Percentiles rank a stretch among this genome's conserved stretches.
Evolutionary conservation across 2,329 filamentous ascomycete genomes (phyloP).

Genomic region (Monascus ruber): DNA sequence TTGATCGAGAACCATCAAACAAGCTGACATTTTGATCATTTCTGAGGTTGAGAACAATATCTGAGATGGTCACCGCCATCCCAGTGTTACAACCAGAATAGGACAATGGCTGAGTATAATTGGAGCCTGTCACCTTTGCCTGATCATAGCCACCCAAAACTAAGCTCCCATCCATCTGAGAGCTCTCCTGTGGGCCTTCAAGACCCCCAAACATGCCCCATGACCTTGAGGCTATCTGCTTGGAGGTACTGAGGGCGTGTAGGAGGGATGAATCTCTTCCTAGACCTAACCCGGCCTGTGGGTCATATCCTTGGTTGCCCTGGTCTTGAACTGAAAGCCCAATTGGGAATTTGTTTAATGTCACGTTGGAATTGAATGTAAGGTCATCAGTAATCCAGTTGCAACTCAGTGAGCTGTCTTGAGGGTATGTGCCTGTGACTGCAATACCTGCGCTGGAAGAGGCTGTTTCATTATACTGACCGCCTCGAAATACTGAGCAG

Average conservation of each 20-base stretch:
- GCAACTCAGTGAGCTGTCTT: too few relatives aligned
- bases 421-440: too few relatives aligned
- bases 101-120: slow-evolving; percentile 7
- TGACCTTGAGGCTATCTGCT: slow-evolving; percentile 12
- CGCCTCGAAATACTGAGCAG: too few relatives aligned
- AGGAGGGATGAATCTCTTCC: slow-evolving; percentile 17
- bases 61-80: slow-evolving; percentile 10
- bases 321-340: too few relatives aligned
- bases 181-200: slow-evolving; percentile 6
- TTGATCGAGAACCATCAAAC: too few relatives aligned
- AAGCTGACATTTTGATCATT: slow-evolving; percentile 9
- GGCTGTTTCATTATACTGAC: too few relatives aligned
- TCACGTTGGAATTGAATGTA: too few relatives aligned
- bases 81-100: slow-evolving; percentile 7
- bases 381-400: too few relatives aligned
- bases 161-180: slow-evolving; percentile 14
- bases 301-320: too few relatives aligned
- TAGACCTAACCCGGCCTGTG: too few relatives aligned
- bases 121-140: slow-evolving; percentile 13
- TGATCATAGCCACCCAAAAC: slow-evolving; percentile 19
- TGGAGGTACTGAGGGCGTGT: slow-evolving; percentile 7
- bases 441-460: too few relatives aligned
- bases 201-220: slow-evolving; percentile 16
- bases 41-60: slow-evolving; percentile 14
- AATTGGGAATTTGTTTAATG: too few relatives aligned